These are phyloP conservation scores for Theileria annulata DNA, from an alignment of 169 alveolate species.

Conservation along the genomic window DNA sequence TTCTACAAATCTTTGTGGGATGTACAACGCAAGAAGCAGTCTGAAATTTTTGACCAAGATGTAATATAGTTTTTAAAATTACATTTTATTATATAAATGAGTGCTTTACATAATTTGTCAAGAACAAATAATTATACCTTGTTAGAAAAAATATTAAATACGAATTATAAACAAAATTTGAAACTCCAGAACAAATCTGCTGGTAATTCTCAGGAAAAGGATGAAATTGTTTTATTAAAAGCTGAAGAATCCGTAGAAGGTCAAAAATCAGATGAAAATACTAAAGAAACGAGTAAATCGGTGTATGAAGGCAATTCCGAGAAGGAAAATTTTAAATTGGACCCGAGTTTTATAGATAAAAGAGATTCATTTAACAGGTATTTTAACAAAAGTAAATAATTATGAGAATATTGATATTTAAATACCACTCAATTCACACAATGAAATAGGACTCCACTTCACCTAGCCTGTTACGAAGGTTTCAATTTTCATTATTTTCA, in stretches of 20 bases:
- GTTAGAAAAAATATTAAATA: neutral
- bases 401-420: neutral
- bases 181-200: neutral
- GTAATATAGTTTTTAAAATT: neutral
- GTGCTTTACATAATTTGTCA: slow-evolving; percentile 13
- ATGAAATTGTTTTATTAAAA: neutral
- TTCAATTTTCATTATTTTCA: neutral
- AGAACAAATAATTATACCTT: slow-evolving; percentile 3
- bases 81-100: slow-evolving; percentile 1
- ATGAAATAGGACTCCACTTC: slow-evolving; percentile 57
- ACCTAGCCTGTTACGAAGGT: slow-evolving; percentile 62
- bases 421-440: neutral
- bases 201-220: neutral
- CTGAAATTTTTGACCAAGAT: slow-evolving; percentile 5
- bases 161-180: neutral
- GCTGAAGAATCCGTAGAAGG: neutral
- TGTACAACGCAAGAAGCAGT: slow-evolving; percentile 24
- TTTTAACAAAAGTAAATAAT: neutral
- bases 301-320: neutral
- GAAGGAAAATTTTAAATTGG: neutral
- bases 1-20: slow-evolving; percentile 79
- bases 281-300: neutral
- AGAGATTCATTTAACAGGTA: slow-evolving; percentile 30
- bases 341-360: slow-evolving; percentile 17
- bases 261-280: neutral